Conservation (phyloP, 129 eudicot species). For the Saussurea involucrata region DNA sequence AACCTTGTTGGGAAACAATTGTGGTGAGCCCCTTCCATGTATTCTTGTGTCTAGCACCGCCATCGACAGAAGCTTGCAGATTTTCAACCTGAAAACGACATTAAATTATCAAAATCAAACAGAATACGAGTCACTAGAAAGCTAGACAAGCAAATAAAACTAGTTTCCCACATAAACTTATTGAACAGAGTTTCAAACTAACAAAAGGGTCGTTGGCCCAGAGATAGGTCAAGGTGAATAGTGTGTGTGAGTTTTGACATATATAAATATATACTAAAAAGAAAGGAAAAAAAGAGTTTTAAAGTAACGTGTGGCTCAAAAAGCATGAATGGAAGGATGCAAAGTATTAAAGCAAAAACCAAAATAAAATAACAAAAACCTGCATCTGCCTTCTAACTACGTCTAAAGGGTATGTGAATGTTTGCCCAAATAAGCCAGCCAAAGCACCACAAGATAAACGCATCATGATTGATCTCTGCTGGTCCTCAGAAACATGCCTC, state of each 20-base stretch:
- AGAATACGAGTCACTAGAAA: neutral
- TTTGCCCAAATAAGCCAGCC: conserved; percentile 96
- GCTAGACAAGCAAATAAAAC: neutral
- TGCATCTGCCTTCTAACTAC: conserved; percentile 99
- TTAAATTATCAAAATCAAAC: neutral
- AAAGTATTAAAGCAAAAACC: neutral
- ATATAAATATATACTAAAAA: neutral
- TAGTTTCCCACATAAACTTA: too few species aligned
- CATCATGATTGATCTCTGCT: conserved; percentile 68
- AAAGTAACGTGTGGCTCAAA: neutral
- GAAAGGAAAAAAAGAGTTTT: neutral
- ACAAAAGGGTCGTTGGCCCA: neutral
- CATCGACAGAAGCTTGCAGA: conserved; percentile 45
- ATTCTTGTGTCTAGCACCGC: conserved; percentile 47
- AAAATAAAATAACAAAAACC: conserved; percentile 34
- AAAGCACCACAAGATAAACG: conserved; percentile 91
- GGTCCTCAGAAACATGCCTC: conserved; percentile 89
- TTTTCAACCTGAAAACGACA: conserved; percentile 70
- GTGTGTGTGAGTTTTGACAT: neutral
- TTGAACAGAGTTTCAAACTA: too few species aligned
- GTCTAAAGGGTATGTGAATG: conserved; percentile 93
- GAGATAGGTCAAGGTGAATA: neutral
- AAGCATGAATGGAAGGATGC: neutral
- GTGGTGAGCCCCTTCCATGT: conserved; percentile 70
- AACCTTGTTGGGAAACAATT: conserved; percentile 75